phyloP scores from a whole-genome alignment of 2,329 filamentous ascomycete genomes.

The Aureobasidium sp. region DNA sequence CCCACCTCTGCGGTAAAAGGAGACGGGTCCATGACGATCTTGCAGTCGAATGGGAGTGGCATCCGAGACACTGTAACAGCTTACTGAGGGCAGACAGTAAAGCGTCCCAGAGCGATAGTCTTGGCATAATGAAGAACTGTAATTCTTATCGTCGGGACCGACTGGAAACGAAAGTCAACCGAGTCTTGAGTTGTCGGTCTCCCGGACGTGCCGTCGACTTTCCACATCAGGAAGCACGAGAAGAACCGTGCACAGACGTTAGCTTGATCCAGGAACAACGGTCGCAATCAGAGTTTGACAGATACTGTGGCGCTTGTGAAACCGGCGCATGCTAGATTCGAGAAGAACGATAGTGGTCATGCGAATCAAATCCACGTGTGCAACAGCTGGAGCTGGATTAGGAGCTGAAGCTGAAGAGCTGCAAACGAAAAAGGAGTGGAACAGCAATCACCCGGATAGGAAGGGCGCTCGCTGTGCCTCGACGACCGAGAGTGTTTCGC shows the following conservation, averaged over 20 bases:
- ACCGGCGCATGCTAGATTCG: constrained; percentile 6
- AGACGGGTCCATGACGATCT: not conserved
- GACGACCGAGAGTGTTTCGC: not conserved
- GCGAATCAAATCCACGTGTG: not conserved
- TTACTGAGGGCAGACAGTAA: not conserved
- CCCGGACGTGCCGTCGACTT: constrained; percentile 4
- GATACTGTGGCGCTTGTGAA: constrained; percentile 9
- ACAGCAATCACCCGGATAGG: not conserved
- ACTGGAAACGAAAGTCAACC: not conserved
- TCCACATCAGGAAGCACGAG: not conserved
- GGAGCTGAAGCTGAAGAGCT: not conserved
- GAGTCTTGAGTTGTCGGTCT: not conserved
- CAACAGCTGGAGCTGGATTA: not conserved
- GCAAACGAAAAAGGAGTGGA: not conserved
- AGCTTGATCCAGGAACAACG: constrained; percentile 1
- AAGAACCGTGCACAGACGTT: constrained; percentile 1
- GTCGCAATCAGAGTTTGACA: constrained; percentile 6
- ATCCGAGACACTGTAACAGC: constrained; percentile 1
- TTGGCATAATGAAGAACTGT: constrained; percentile 3
- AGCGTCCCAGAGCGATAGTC: not conserved
- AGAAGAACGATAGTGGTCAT: not conserved
- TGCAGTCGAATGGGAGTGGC: not conserved
- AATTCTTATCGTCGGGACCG: constrained; percentile 1
- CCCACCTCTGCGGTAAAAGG: not conserved
- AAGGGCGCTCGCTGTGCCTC: not conserved